A percentile compares a stretch with the other conserved stretches of the same genome.
phyloP scores from a whole-genome alignment of 2,329 filamentous ascomycete genomes.

The Aspergillus jensenii region DNA sequence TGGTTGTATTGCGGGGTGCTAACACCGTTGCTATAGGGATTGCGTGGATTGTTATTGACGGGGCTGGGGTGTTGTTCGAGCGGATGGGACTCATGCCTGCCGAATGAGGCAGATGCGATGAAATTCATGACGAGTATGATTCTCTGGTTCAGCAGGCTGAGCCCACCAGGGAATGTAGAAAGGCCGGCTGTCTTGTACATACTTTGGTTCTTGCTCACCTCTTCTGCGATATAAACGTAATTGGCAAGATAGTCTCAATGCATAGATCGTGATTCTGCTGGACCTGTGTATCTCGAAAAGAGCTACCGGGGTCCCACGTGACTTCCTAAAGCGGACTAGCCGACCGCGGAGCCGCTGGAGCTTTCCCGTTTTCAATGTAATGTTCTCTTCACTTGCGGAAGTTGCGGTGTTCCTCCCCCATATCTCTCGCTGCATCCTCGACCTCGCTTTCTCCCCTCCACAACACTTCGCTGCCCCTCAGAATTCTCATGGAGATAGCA shows the following conservation, averaged over 20 bases:
- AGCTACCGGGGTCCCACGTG: background rate
- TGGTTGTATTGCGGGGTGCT: background rate
- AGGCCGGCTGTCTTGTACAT: slow-evolving; percentile 9
- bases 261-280: background rate
- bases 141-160: slow-evolving; percentile 3
- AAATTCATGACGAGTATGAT: background rate
- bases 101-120: background rate
- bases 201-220: slow-evolving; percentile 7
- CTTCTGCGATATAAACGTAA: background rate
- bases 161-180: slow-evolving; percentile 4
- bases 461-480: background rate
- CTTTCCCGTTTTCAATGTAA: background rate
- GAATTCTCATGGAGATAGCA: slow-evolving; percentile 12
- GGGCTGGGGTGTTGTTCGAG: slow-evolving; percentile 73
- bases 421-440: background rate
- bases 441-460: background rate
- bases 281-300: background rate
- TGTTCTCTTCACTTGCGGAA: background rate
- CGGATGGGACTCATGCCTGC: slow-evolving; percentile 22
- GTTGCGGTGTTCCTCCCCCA: background rate
- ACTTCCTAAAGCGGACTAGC: background rate
- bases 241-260: background rate
- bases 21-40: slow-evolving; percentile 59
- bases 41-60: slow-evolving; percentile 74
- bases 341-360: background rate